Conservation (phyloP, 495 filamentous ascomycete species). For the Bryoglossum gracile region DNA sequence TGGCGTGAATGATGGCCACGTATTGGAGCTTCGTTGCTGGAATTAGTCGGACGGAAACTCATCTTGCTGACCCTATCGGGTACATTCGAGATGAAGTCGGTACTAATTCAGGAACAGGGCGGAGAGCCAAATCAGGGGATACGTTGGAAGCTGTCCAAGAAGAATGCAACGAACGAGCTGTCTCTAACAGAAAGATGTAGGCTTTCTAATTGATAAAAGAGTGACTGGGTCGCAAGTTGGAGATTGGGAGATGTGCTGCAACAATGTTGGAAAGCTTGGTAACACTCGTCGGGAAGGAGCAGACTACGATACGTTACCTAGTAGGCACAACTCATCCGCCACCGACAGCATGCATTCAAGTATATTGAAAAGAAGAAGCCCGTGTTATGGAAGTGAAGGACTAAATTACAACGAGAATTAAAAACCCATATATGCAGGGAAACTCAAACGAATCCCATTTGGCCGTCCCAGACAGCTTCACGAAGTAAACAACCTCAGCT, state of each 20-base stretch:
- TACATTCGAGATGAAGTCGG: not conserved
- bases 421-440: not conserved
- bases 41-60: not conserved
- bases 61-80: not conserved
- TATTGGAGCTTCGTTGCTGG: not conserved
- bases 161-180: not conserved
- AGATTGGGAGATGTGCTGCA: no score
- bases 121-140: not conserved
- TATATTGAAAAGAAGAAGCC: not conserved
- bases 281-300: no score
- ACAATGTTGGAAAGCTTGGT: no score
- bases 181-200: not conserved
- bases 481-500: no score
- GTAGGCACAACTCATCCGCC: not conserved
- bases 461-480: not conserved
- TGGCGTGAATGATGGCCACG: not conserved
- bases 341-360: no score
- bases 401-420: not conserved
- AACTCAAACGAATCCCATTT: not conserved
- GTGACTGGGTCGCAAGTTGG: not conserved
- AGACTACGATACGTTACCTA: no score
- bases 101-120: not conserved
- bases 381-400: not conserved
- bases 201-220: not conserved
- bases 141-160: not conserved